Evolutionary conservation across 2,329 filamentous ascomycete genomes (phyloP).

Genomic region (Tolypocladium ovalisporum): DNA sequence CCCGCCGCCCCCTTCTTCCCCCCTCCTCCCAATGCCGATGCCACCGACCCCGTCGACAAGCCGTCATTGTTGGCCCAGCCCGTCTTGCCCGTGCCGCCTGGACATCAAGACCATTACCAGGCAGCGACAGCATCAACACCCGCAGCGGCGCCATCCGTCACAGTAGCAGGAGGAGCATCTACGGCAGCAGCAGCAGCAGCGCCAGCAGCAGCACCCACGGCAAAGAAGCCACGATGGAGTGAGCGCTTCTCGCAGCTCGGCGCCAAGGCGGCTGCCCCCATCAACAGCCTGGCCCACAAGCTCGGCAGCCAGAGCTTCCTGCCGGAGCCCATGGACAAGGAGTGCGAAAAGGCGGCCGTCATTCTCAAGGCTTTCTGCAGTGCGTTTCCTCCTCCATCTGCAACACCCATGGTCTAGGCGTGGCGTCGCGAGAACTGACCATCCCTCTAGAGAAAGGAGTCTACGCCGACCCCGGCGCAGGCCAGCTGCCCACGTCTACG

Average conservation of each 20-base stretch:
- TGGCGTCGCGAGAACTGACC: background rate
- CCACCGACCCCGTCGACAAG: background rate
- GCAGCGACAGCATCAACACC: slow-evolving; percentile 4
- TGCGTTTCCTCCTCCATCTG: slow-evolving; percentile 26
- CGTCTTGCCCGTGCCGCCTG: background rate
- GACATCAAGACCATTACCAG: background rate
- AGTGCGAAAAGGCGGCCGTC: slow-evolving; percentile 80
- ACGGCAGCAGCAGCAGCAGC: slow-evolving; percentile 3
- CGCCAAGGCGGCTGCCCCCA: slow-evolving; percentile 51
- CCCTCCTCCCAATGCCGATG: slow-evolving; percentile 11
- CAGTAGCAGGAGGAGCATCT: background rate
- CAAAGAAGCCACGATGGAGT: slow-evolving; percentile 13
- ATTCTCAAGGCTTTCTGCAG: slow-evolving; percentile 82
- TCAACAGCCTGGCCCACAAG: slow-evolving; percentile 74
- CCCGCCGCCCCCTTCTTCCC: slow-evolving; percentile 19
- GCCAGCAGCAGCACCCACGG: slow-evolving; percentile 2
- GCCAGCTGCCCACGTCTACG: slow-evolving; percentile 17
- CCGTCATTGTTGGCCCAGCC: background rate
- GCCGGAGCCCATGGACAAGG: slow-evolving; percentile 76
- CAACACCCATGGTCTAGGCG: background rate
- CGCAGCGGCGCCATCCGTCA: background rate
- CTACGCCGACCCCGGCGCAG: slow-evolving; percentile 27
- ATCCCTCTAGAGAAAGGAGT: slow-evolving; percentile 35
- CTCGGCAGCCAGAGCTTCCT: slow-evolving; percentile 78
- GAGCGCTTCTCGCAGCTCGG: slow-evolving; percentile 19